Evolutionary conservation across 2,329 filamentous ascomycete species (phyloP), one percentile per base, ranked within the genome.

Genomic region (Pseudogymnoascus sp.): DNA sequence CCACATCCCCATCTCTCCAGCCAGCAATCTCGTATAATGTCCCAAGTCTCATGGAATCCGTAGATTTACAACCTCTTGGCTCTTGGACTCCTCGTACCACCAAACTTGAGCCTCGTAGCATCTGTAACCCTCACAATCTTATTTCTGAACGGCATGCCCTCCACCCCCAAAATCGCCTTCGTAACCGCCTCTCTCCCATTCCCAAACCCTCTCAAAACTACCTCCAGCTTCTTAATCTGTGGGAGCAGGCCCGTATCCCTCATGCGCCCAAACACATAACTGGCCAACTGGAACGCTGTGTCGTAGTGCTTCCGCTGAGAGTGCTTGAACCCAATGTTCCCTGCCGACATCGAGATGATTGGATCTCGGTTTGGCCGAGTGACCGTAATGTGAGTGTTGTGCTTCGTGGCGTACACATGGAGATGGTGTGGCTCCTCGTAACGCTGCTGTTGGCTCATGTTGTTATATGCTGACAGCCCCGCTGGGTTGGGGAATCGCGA

Each of bases 311-410:
- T 87, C 66, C 94, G 84, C 58, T 86, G 84, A 15, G 84, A 80
- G 77, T 97, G 95, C 70, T 82, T 83, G 78, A 97, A 97, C n/a
- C 93, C 93, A 63, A 99, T 84, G 71, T 96, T 92, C 58, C 94
- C 94, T 63, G 87, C 84, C 1, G 89, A 89, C 68, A 96, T 75
- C 10, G 87, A 91, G 66, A 99, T 80, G 66, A 97, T 83, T 29
- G 90, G 84, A 66, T 90, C 84, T 57, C 88, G 82, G 73, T 91
- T 86, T 29, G 94, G 92, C 70, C 87, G 86, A 21, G 92, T 90
- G 67, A 97, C 84, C 1, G 92, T 97, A 70, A 99, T 83, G 75
- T 97, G 91, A 17, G 90, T 94, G 78, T 99, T 99, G 83, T 97
- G 94, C 77, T 91, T 95, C 73, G 89, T 87, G 29, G 88, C 78